Evolutionary conservation across 1,284 basidiomycete species (phyloP).

Genomic region (Farysia itapuensis): DNA sequence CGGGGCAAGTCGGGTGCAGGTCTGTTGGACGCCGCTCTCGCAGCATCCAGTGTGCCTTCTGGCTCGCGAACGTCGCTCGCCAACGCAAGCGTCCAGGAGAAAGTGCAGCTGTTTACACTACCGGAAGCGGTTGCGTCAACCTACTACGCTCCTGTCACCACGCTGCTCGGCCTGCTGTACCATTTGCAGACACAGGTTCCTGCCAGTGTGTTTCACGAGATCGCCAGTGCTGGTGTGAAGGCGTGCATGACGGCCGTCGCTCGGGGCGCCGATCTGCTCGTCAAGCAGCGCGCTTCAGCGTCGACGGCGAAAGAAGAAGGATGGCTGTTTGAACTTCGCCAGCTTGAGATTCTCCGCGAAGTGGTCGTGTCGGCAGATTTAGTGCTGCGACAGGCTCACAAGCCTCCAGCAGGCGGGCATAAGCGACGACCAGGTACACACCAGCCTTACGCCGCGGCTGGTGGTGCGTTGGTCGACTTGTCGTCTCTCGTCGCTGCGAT

Average conservation of each 20-base stretch:
- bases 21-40: constrained; percentile 26
- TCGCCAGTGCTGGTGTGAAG: constrained; percentile 13
- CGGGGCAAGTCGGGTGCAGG: constrained; percentile 36
- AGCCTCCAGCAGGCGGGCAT: constrained; percentile 2
- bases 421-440: too few species aligned
- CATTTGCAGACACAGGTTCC: constrained; percentile 21
- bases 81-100: constrained; percentile 9
- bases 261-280: constrained; percentile 6
- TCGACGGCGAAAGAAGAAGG: constrained; percentile 17
- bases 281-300: constrained; percentile 8
- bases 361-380: constrained; percentile 26
- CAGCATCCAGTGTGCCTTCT: constrained; percentile 16
- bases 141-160: constrained; percentile 22
- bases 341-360: constrained; percentile 27
- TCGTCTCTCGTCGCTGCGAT: constrained; percentile 26
- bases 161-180: constrained; percentile 22
- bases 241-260: constrained; percentile 10
- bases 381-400: constrained; percentile 14
- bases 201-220: constrained; percentile 7
- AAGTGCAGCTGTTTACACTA: constrained; percentile 27
- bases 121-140: constrained; percentile 6
- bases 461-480: constrained; percentile 15
- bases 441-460: background rate
- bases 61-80: background rate
- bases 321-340: constrained; percentile 26